Base-by-base conservation (phyloP, 495 filamentous ascomycete species). In the Neurospora sp. region DNA sequence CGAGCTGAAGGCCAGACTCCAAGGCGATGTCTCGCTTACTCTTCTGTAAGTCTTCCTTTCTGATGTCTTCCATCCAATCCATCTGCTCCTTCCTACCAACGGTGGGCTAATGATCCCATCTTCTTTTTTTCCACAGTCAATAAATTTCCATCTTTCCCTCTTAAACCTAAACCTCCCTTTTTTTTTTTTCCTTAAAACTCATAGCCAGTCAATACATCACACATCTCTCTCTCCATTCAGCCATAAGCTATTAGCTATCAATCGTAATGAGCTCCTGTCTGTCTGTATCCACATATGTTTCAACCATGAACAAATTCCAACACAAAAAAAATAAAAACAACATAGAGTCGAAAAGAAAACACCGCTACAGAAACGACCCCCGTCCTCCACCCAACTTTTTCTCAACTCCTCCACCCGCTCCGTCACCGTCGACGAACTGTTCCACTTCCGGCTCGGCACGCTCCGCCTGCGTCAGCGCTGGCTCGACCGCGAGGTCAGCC, bases 11-110 rank as follows among this genome's bases (percentile, higher is more conserved):
- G 78, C 81, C 1, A 73, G 75, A 65, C 73, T 81, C 22, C 72
- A 81, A 71, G 81, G 80, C 10, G 81, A 82, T 72, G 73, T 82
- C 16, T 79, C 74, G 38, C 42, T 82, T 72, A 78, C 78, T 39
- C 69, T 82, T 69, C 76, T 82, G 81, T 82, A 69, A 79, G 80
- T 74, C 39, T 69, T 47, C 37, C 31, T 35, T 59, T 69, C 44
- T 27, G 65, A 9, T 38, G 12, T 59, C 47, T 22, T 59, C 47
- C 39, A 14, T 10, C 71, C 18, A 31, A 31, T 53, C 35, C 22
- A 22, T n/a, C 40, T 42, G 10, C 7, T 22, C 39, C 40, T 38
- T n/a, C 68, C 38, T 12, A 12, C 31, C 35, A 37, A 37, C 0
- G 42, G 44, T 68, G 47, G 45, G 39, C 41, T 53, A 40, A 45